Conservation (phyloP, 768 basidiomycete genomes). For the Paxillus involutus region DNA sequence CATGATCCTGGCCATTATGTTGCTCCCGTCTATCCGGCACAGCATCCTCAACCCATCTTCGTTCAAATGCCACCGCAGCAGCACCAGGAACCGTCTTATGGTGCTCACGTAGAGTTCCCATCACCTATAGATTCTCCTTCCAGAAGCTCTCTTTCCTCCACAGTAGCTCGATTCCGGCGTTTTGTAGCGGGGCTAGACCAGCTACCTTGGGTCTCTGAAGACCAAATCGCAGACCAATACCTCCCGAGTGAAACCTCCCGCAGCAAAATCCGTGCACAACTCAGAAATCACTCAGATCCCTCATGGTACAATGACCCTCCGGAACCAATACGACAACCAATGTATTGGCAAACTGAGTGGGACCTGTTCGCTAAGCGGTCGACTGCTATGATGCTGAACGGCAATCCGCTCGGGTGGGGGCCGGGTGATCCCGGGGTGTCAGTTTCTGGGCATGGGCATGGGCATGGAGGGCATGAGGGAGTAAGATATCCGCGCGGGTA, state of each 20-base stretch:
- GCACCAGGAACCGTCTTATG: background rate
- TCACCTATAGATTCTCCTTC: slow-evolving; percentile 11
- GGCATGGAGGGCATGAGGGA: background rate
- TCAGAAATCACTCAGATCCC: slow-evolving; percentile 19
- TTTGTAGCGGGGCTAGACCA: slow-evolving; percentile 36
- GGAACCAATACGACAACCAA: background rate
- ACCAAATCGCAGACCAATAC: slow-evolving; percentile 45
- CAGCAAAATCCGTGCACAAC: slow-evolving; percentile 9
- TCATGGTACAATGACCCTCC: slow-evolving; percentile 29
- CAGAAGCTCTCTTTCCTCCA: slow-evolving; percentile 11
- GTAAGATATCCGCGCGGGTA: slow-evolving; percentile 25
- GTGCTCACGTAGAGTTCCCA: background rate
- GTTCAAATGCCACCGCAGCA: background rate
- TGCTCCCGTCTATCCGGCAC: background rate
- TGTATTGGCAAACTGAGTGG: slow-evolving; percentile 18
- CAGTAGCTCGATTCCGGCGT: slow-evolving; percentile 35
- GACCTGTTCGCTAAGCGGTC: slow-evolving; percentile 27
- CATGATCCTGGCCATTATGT: slow-evolving; percentile 7
- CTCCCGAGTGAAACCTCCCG: slow-evolving; percentile 34
- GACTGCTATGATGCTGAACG: slow-evolving; percentile 8
- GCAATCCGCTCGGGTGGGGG: background rate
- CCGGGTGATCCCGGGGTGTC: background rate
- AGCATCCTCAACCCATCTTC: background rate
- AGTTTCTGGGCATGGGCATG: slow-evolving; percentile 2
- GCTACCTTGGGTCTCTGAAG: slow-evolving; percentile 44